These are phyloP conservation scores for Anisogramma anomala DNA, from an alignment of 2,329 filamentous ascomycete genomes.

Conservation along the genomic window DNA sequence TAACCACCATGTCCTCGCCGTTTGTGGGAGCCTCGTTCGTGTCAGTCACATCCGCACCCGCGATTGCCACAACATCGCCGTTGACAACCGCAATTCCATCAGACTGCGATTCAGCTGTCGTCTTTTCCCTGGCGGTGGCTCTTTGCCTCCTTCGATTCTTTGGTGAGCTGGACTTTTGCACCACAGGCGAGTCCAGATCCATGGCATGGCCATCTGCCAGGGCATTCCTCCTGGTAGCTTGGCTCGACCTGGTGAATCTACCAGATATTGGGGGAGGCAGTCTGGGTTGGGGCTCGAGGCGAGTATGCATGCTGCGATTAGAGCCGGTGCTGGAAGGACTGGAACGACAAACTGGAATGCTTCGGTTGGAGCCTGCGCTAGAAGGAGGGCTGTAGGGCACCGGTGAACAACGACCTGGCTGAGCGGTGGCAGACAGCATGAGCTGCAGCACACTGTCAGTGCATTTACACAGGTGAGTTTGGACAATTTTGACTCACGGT, in stretches of 20 bases:
- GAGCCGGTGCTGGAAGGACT: constrained; percentile 9
- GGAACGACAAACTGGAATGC: not conserved
- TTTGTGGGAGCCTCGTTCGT: no score
- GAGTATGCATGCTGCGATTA: constrained; percentile 8
- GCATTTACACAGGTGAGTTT: not conserved
- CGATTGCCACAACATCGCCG: no score
- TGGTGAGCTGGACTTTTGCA: not conserved
- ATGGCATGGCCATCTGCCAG: not conserved
- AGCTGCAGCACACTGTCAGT: not conserved
- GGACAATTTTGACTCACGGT: not conserved
- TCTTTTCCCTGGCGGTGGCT: no score
- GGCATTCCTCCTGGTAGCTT: not conserved
- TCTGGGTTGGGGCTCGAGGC: not conserved
- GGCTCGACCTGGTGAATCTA: not conserved
- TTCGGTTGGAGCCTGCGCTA: constrained; percentile 2
- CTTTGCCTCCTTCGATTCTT: not conserved
- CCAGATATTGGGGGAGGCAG: not conserved
- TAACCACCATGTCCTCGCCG: no score
- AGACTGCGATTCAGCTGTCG: no score
- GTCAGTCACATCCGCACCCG: no score
- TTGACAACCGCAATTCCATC: no score
- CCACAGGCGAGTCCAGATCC: not conserved
- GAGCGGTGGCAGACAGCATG: not conserved
- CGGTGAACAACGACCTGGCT: not conserved
- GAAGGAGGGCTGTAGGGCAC: not conserved